Evolutionary conservation across 345 rosid genomes (phyloP).

Genomic region (Salix caprea): DNA sequence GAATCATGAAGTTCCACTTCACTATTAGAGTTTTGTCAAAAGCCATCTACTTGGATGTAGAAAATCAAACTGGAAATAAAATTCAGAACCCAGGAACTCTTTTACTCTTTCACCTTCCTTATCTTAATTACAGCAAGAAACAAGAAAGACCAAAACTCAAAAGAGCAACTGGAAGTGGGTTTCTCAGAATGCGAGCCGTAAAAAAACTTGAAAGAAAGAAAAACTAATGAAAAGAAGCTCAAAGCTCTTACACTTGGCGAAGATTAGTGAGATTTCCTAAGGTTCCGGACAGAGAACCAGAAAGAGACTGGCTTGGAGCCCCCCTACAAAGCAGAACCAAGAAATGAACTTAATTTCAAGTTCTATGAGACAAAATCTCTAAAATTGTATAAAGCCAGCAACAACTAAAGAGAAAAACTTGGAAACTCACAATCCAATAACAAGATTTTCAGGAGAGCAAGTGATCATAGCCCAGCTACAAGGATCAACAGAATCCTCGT

Average conservation of each 20-base stretch:
- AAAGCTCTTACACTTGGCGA: constrained; percentile 66
- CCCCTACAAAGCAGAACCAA: constrained; percentile 51
- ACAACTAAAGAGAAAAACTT: neutral
- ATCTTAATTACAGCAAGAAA: neutral
- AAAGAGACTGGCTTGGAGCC: constrained; percentile 89
- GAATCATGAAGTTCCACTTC: neutral
- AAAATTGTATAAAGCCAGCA: neutral
- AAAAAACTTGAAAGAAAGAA: neutral
- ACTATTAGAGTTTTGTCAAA: neutral
- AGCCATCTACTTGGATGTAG: neutral
- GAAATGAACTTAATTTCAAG: constrained; percentile 5
- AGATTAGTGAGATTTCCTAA: constrained; percentile 89
- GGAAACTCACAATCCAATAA: constrained; percentile 63
- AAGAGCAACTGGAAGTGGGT: constrained; percentile 1
- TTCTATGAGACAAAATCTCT: neutral
- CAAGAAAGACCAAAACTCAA: constrained; percentile 6
- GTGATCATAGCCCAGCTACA: constrained; percentile 96
- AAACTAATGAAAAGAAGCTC: neutral
- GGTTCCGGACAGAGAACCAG: constrained; percentile 68
- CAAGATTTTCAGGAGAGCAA: constrained; percentile 80
- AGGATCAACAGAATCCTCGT: constrained; percentile 90
- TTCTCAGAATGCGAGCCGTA: neutral
- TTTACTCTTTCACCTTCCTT: neutral
- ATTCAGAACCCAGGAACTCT: neutral
- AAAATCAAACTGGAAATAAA: neutral